These are phyloP conservation scores for Cucumis hystrix DNA, from an alignment of 306 rosid species.

Conservation along the genomic window DNA sequence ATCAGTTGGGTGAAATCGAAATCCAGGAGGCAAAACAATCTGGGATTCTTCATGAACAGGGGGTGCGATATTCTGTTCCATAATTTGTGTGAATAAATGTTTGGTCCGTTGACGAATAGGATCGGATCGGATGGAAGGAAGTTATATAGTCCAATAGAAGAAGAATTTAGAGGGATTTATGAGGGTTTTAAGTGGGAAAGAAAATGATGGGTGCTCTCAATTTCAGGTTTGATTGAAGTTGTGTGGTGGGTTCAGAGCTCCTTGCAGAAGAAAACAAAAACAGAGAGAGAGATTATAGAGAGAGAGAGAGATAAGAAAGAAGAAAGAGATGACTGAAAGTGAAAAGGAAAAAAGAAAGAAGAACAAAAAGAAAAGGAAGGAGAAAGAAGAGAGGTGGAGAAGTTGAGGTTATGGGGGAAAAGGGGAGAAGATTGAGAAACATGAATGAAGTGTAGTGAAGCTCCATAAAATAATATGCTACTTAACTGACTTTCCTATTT, in stretches of 20 bases:
- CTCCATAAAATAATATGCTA: background rate
- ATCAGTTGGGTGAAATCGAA: constrained; percentile 87
- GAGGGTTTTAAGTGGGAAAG: background rate
- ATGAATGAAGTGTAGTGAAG: background rate
- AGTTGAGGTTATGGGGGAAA: background rate
- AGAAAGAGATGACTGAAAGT: background rate
- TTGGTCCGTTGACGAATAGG: background rate
- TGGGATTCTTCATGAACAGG: constrained; percentile 28
- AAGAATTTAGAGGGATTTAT: background rate
- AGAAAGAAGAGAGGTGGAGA: background rate
- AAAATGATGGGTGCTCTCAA: background rate
- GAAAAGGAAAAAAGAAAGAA: background rate
- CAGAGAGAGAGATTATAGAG: background rate
- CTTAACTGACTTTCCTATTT: background rate
- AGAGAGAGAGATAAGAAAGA: background rate
- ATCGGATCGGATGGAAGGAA: background rate
- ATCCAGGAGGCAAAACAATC: constrained; percentile 72
- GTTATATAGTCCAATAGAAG: background rate
- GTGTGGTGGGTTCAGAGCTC: background rate
- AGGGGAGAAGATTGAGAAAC: background rate
- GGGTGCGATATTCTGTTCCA: constrained; percentile 33
- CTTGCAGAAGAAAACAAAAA: background rate
- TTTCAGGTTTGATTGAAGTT: background rate
- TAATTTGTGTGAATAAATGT: background rate
- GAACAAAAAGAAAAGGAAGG: background rate